These are phyloP conservation scores for Alternaria novae-zelandiae DNA, from an alignment of 2,329 filamentous ascomycete species.

Conservation along the genomic window DNA sequence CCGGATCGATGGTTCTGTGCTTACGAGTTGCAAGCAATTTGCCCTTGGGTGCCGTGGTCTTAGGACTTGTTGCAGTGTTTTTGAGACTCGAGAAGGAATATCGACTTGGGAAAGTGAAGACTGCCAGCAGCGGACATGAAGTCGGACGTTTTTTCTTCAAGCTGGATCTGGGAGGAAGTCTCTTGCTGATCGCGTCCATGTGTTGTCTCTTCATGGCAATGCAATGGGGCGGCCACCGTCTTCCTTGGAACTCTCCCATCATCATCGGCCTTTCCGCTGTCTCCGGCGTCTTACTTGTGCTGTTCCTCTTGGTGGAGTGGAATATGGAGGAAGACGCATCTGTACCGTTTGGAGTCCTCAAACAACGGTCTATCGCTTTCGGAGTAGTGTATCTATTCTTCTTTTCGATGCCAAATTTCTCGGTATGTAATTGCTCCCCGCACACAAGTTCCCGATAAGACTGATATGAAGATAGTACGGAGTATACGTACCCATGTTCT, in stretches of 20 bases:
- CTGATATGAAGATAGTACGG: background rate
- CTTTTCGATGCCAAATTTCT: background rate
- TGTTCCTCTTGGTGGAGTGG: background rate
- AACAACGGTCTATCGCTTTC: background rate
- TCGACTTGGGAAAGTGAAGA: background rate
- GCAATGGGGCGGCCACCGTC: background rate
- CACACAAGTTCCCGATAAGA: background rate
- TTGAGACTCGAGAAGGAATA: background rate
- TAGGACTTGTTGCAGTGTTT: background rate
- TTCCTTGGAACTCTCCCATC: background rate
- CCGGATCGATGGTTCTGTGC: background rate
- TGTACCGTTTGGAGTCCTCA: background rate
- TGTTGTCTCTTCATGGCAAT: background rate
- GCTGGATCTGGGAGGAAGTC: background rate
- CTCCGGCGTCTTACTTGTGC: background rate
- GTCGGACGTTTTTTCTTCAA: background rate
- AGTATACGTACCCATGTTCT: background rate
- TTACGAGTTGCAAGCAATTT: background rate
- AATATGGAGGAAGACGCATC: background rate
- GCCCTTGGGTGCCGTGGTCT: background rate
- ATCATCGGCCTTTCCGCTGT: background rate
- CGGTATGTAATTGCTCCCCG: background rate
- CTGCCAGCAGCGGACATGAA: background rate
- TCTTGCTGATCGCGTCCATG: background rate
- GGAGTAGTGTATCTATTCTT: background rate